Percentiles rank a stretch among this genome's conserved stretches.
These are phyloP conservation scores for Schizochytrium sp. DNA, from an alignment of 108 stramenopile species.

Conservation along the genomic window DNA sequence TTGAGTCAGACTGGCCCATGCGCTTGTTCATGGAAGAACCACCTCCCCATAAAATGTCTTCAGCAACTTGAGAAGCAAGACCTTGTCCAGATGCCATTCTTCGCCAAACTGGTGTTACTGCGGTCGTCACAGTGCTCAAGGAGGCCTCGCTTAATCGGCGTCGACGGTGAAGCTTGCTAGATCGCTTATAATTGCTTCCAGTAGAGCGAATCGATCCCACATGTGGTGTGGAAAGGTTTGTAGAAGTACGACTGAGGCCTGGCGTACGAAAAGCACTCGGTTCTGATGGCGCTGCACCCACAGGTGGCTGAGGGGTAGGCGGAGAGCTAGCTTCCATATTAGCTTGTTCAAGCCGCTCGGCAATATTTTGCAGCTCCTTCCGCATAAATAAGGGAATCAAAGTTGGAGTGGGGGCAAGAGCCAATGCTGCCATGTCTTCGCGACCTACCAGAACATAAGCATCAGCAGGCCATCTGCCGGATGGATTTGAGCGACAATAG, in stretches of 20 bases:
- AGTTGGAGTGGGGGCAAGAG: constrained; percentile 26
- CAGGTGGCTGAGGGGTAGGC: neutral
- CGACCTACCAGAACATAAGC: constrained; percentile 84
- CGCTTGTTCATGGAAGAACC: neutral
- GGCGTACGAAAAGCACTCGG: neutral
- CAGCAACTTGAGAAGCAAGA: constrained; percentile 13
- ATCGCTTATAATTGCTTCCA: neutral
- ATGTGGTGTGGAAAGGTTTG: neutral
- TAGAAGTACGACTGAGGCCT: neutral
- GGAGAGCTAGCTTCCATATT: neutral
- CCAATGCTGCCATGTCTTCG: constrained; percentile 76
- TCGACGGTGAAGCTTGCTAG: neutral
- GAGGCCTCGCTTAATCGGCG: constrained; percentile 54
- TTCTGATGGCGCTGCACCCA: neutral
- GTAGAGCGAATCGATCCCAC: neutral
- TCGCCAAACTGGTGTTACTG: constrained; percentile 45
- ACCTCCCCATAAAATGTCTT: constrained; percentile 51
- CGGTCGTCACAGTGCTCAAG: constrained; percentile 41
- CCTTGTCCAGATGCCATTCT: constrained; percentile 21
- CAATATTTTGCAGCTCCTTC: neutral
- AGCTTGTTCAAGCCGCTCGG: neutral
- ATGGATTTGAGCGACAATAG: constrained; percentile 77
- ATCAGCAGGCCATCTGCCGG: constrained; percentile 72
- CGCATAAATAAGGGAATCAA: constrained; percentile 1
- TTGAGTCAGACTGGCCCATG: neutral